phyloP scores from a whole-genome alignment of 331 rosid species.

The Quercus lobata region DNA sequence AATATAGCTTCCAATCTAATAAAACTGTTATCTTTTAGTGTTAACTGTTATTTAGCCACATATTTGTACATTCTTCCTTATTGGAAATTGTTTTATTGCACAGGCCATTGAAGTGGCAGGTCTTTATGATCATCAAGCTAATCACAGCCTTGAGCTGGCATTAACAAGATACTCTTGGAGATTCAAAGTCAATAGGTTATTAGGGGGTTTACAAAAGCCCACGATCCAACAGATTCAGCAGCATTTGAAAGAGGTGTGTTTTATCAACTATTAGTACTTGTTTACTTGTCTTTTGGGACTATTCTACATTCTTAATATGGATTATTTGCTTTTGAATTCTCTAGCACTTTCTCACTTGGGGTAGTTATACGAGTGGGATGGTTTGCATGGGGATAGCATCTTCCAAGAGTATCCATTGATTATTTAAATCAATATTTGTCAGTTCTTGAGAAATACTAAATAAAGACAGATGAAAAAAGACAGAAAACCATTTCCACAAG shows the following conservation, averaged over 20 bases:
- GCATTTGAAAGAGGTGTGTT: constrained; percentile 66
- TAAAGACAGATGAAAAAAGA: background rate
- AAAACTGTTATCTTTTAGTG: background rate
- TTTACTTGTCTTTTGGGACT: background rate
- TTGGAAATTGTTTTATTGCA: constrained; percentile 7
- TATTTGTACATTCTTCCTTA: constrained; percentile 17
- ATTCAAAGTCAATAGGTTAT: constrained; percentile 39
- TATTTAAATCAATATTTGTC: background rate
- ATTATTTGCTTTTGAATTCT: background rate
- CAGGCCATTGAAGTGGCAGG: constrained; percentile 73
- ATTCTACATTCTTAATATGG: background rate
- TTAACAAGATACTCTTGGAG: constrained; percentile 69
- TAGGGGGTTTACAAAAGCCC: constrained; percentile 55
- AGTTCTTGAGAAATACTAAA: background rate
- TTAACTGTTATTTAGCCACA: background rate
- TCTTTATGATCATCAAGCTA: constrained; percentile 45
- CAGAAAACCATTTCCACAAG: background rate
- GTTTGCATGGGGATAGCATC: background rate
- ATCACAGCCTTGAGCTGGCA: constrained; percentile 53
- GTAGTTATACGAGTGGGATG: no score
- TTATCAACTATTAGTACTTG: constrained; percentile 5
- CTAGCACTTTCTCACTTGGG: background rate
- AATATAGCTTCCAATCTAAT: background rate
- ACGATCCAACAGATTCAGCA: constrained; percentile 57
- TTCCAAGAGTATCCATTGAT: background rate